Percentiles rank a stretch among this genome's conserved stretches.
phyloP scores from a whole-genome alignment of 495 filamentous ascomycete genomes.

The Xylaria nigripes region DNA sequence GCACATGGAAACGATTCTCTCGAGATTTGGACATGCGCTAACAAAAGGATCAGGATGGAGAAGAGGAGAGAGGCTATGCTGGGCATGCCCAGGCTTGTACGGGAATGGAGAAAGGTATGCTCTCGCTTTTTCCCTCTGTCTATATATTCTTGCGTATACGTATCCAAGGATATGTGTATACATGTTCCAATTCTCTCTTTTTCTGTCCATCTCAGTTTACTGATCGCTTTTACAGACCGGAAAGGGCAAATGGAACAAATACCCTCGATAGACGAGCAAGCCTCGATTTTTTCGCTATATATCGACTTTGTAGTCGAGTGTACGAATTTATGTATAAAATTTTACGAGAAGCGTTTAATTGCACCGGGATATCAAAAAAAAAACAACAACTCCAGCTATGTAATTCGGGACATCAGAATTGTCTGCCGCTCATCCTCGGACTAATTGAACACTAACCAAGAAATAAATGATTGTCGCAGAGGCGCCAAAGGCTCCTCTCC shows the following conservation, averaged over 20 bases:
- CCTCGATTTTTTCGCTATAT: background rate
- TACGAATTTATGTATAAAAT: constrained; percentile 23
- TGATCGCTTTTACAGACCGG: constrained; percentile 50
- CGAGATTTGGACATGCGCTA: constrained; percentile 9
- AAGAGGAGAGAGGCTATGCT: constrained; percentile 85
- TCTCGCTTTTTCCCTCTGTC: background rate
- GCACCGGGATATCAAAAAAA: background rate
- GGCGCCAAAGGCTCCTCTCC: background rate
- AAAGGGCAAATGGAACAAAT: constrained; percentile 84
- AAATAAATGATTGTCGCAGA: background rate
- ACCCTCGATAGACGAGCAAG: constrained; percentile 53
- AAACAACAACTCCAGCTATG: background rate
- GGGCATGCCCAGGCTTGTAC: constrained; percentile 83
- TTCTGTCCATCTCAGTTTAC: background rate
- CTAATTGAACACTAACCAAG: background rate
- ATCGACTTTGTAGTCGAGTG: constrained; percentile 17
- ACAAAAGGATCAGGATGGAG: constrained; percentile 55
- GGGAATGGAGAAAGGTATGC: constrained; percentile 85
- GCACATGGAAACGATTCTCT: background rate
- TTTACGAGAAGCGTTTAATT: constrained; percentile 7
- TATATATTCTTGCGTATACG: background rate
- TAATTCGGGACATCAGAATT: background rate
- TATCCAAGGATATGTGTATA: background rate
- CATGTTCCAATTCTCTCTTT: background rate
- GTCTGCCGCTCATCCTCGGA: background rate